A percentile compares a stretch with the other conserved stretches of the same genome.
phyloP scores from a whole-genome alignment of 257 asterid genomes.

The Fraxinus cuspidata region DNA sequence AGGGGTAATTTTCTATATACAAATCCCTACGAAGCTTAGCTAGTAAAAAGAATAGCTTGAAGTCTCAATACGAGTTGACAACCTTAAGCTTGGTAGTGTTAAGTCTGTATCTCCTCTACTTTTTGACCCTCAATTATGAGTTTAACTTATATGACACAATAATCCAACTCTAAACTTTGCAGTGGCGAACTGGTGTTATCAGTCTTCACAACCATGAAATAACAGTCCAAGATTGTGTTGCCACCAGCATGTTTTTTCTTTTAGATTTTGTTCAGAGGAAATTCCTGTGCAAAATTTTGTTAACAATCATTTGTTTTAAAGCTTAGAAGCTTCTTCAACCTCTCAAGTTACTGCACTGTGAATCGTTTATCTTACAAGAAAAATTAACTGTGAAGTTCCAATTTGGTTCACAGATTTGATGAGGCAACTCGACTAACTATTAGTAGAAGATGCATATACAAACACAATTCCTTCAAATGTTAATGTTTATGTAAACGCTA shows the following conservation, averaged over 20 bases:
- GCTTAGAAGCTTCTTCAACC: constrained; percentile 4
- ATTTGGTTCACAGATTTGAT: background rate
- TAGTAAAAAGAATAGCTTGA: background rate
- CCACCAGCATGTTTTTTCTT: background rate
- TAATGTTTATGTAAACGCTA: constrained; percentile 3
- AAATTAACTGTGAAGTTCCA: background rate
- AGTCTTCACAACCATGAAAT: background rate
- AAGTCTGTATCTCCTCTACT: background rate
- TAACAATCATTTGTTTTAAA: background rate
- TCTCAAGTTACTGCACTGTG: constrained; percentile 2
- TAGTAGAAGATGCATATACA: background rate
- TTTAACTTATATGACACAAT: background rate
- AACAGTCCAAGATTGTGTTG: background rate
- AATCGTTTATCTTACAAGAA: background rate
- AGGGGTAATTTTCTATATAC: background rate
- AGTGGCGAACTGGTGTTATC: background rate
- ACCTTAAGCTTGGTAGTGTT: background rate
- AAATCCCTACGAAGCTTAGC: background rate
- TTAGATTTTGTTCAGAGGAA: background rate
- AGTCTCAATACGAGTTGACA: background rate
- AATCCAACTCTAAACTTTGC: background rate
- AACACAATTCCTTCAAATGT: background rate
- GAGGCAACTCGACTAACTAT: background rate
- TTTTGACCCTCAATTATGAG: background rate
- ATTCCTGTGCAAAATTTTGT: background rate